Conservation (phyloP, 1,284 basidiomycete species). For the Marasmius fiardii region DNA sequence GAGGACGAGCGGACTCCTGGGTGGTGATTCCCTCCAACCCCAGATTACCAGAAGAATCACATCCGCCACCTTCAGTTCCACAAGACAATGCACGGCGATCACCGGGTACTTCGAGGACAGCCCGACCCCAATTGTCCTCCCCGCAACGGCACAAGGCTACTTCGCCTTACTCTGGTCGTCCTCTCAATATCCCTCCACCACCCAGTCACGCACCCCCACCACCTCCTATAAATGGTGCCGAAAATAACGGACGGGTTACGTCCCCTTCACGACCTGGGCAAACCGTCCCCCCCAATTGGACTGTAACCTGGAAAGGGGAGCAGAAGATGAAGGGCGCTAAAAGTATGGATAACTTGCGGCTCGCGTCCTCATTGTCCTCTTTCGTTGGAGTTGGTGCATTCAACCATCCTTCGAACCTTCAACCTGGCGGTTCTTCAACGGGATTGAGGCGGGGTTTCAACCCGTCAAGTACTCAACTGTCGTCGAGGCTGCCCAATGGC, state of each 20-base stretch:
- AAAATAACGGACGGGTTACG: constrained; percentile 1
- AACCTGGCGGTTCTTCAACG: constrained; percentile 25
- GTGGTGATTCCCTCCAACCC: constrained; percentile 15
- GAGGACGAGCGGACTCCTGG: constrained; percentile 33
- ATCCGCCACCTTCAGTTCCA: constrained; percentile 20
- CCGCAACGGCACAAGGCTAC: constrained; percentile 25
- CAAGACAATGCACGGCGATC: constrained; percentile 14
- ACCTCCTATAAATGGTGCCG: constrained; percentile 21
- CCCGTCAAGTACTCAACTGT: background rate
- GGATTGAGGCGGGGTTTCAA: background rate
- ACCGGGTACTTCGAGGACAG: constrained; percentile 18
- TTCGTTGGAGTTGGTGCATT: constrained; percentile 15
- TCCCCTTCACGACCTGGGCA: constrained; percentile 27
- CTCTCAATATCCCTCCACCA: constrained; percentile 29
- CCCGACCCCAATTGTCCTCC: constrained; percentile 24
- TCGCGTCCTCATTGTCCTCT: constrained; percentile 6
- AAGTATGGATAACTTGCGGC: constrained; percentile 57
- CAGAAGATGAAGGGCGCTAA: constrained; percentile 42
- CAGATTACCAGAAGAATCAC: constrained; percentile 15
- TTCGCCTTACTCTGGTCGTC: constrained; percentile 30
- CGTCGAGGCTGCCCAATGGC: constrained; percentile 1
- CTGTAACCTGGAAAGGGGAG: constrained; percentile 49
- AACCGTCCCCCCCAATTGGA: constrained; percentile 40
- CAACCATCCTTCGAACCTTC: constrained; percentile 31
- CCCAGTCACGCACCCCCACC: constrained; percentile 38